Base-by-base conservation (phyloP, 2,329 filamentous ascomycete genomes). In the Sarocladiaceae sp. region DNA sequence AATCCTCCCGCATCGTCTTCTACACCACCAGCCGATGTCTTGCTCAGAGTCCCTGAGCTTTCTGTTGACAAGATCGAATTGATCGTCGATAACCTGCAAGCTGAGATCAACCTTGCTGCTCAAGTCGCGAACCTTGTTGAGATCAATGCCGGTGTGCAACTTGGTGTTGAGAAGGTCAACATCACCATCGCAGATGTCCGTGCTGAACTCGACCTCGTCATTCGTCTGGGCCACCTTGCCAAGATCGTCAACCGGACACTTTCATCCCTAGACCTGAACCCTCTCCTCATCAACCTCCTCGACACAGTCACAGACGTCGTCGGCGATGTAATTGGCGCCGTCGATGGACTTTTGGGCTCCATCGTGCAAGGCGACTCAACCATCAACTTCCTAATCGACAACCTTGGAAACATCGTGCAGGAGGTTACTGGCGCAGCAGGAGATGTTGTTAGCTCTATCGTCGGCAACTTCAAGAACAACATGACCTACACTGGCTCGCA, bases 371-470 rank as follows among this genome's bases (percentile, higher is more conserved):
- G 79, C 48, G 75, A 75, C 56, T 77, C 68, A 10, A 76, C 69
- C 17, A 69, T 82, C 42, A 77, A 75, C 56, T 82, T 82, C 67
- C 55, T 82, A 35, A 71, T 84, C 54, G 80, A 83, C 61, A 83
- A 84, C 58, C 69, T 84, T 2, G 81, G 81, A 31, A 83, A 84
- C 57, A 83, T 84, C 55, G 78, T 84, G 1, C 79, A 83, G 59
- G 75, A 83, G 58, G 78, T 82, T 0, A 70, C 70, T 1, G 76
- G 74, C 20, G 66, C 64, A 1, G 76, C 71, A 1, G 73, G 70
- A 3, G 65, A 66, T 26, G 60, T 71, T 2, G 65, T 80, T 1
- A 75, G 71, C 53, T 69, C 66, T 18, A 82, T 84, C 54, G 78
- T 84, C 6, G 82, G 81, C 49, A 78, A 81, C 59, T 84, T 74